Evolutionary conservation across 108 stramenopile genomes (phyloP), one percentile per base, ranked within the genome.

Genomic region (Parmales sp.): DNA sequence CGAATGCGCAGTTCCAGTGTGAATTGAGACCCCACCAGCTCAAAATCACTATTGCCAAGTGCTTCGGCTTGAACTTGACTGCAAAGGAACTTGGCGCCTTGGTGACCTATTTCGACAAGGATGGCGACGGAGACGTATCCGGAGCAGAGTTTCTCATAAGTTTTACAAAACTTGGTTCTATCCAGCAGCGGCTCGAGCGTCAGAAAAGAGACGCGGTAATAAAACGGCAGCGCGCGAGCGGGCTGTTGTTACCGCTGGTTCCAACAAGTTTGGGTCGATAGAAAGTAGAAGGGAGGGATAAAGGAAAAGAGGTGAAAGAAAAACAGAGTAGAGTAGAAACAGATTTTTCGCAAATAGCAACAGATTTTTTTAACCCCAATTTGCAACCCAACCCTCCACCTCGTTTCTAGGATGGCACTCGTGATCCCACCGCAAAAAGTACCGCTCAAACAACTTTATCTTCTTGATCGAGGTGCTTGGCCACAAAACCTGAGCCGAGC

Each of bases 91-190:
- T 79, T 8, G 78, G 68, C 37, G 78, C 78, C 1, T 41, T 77
- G 7, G 71, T 77, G 51, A n/a, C 48, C 18, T 37, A 63, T 13
- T 74, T 76, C 45, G 76, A 79, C 73, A 74, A 74, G 29, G 70
- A 79, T 36, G 51, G 73, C 7, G 72, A 73, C 23, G 72, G 72
- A 5, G 45, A 63, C 26, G 72, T 79, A 13, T 64, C 66, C 37
- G 71, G 74, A 26, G 67, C 67, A 9, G 72, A 76, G 45, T 78
- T 78, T 36, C 48, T 78, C 19, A 46, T 73, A 11, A n/a, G 16
- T n/a, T 77, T 77, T n/a, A 63, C 34, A 19, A 28, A 70, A 26
- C 22, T 39, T 26, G 78, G 78, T 18, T n/a, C n/a, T n/a, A n/a
- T n/a, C n/a, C n/a, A n/a, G n/a, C n/a, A n/a, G n/a, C n/a, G n/a